These are phyloP conservation scores for Sporopachydermia cereana DNA, from an alignment of 1,139 yeast species.

Conservation along the genomic window DNA sequence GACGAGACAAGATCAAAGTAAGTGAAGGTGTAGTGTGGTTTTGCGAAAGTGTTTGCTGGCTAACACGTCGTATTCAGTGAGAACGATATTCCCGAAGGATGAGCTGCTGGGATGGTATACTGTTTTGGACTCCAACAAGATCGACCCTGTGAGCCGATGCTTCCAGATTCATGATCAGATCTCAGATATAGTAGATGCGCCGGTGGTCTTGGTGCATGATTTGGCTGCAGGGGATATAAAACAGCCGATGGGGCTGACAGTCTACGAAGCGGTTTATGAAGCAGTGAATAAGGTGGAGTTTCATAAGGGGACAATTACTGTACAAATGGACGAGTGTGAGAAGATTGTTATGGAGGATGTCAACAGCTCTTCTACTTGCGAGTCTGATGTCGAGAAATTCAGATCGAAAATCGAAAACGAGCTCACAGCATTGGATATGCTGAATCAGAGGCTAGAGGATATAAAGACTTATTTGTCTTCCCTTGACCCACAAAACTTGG, in stretches of 20 bases:
- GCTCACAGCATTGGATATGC: not conserved
- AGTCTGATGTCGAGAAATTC: not conserved
- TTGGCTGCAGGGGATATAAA: not conserved
- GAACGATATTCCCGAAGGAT: not conserved
- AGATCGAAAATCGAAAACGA: not conserved
- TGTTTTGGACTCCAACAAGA: not conserved
- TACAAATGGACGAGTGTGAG: slow-evolving; percentile 5
- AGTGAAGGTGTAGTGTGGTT: not conserved
- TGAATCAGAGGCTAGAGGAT: not conserved
- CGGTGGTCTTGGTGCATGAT: not conserved
- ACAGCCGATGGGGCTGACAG: not conserved
- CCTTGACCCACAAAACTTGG: not conserved
- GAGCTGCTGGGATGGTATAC: slow-evolving; percentile 1
- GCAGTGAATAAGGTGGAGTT: not conserved
- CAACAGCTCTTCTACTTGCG: not conserved
- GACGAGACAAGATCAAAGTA: not conserved
- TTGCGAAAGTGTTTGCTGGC: not conserved
- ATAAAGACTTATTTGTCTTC: not conserved
- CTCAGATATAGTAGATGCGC: not conserved
- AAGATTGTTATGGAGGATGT: slow-evolving; percentile 2
- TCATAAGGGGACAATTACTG: not conserved
- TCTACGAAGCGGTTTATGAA: slow-evolving; percentile 3
- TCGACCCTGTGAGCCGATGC: not conserved
- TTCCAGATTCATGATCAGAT: not conserved
- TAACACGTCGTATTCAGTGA: not conserved